These are phyloP conservation scores for Tricholoma bakamatsutake DNA, from an alignment of 768 basidiomycete genomes.

Conservation along the genomic window DNA sequence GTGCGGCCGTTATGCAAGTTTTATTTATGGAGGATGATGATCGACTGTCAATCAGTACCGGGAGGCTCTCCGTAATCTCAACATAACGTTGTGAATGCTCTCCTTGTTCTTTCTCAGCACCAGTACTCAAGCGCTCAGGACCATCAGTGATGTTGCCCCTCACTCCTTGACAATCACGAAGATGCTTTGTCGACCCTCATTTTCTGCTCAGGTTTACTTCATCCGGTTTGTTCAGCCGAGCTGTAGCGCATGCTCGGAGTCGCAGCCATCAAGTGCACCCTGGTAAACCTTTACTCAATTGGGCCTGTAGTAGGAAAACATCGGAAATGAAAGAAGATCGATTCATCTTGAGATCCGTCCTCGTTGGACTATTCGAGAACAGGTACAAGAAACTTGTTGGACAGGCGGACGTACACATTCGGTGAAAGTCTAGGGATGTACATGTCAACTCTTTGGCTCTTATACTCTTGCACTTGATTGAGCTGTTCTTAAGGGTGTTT, in stretches of 20 bases:
- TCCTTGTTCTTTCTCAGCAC: background rate
- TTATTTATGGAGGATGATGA: background rate
- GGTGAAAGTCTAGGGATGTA: conserved; percentile 21
- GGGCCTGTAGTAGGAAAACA: conserved; percentile 7
- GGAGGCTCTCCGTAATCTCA: background rate
- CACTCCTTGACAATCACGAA: background rate
- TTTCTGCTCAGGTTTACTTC: background rate
- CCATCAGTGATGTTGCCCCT: background rate
- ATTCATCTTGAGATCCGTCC: conserved; percentile 19
- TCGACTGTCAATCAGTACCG: conserved; percentile 3
- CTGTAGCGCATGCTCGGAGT: background rate
- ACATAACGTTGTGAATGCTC: background rate
- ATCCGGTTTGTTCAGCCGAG: background rate
- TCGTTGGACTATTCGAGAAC: conserved; percentile 17
- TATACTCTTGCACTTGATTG: conserved; percentile 24
- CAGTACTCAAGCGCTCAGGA: background rate
- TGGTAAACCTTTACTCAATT: conserved; percentile 13
- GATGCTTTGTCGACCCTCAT: background rate
- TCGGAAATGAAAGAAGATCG: conserved; percentile 21
- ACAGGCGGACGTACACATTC: conserved; percentile 15
- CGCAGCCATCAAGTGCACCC: background rate
- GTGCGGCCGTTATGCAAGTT: background rate
- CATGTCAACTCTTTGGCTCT: conserved; percentile 16
- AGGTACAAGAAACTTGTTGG: conserved; percentile 21
- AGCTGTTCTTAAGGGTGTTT: conserved; percentile 10